Evolutionary conservation across 345 rosid species (phyloP), one percentile per base, ranked within the genome.

Genomic region (Raphanus raphanistrum): DNA sequence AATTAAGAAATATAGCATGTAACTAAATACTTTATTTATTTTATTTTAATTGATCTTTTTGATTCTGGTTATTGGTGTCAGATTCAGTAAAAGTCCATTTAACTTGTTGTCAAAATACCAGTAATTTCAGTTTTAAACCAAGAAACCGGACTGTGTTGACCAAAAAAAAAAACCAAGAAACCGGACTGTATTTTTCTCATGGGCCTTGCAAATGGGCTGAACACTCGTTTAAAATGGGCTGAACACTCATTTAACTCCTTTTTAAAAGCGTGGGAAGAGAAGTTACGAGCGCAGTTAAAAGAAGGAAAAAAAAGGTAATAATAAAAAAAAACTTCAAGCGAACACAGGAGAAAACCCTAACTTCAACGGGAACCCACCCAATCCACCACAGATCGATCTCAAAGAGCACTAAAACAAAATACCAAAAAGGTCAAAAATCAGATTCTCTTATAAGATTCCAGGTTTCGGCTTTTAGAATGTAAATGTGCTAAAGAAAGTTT

Each of bases 281-380:
- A 16, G 16, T 73, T 73, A 28, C 66, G 74, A 73, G 66, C 71
- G 71, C 31, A 15, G 4, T 50, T 67, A 16, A 27, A n/a, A 12
- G 4, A 6, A 10, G 1, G 26, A 13, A 6, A 7, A 7, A 8
- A 1, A 4, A 3, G 17, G 11, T 6, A 16, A 1, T 3, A 2
- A 32, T 31, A 28, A 13, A 36, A 63, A 63, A 33, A 12, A 35
- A 62, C 38, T 68, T 74, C 71, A 61, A 64, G 82, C 75, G 67
- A 74, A 79, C 54, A 29, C 38, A 17, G 69, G 3, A 63, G 76
- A 70, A 69, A 81, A 32, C 84, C 81, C 84, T 81, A 81, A 81
- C 75, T 81, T 63, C 78, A 68, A 76, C 81, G 78, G 81, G 74
- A 81, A 77, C 79, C 35, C 81, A 81, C 63, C 54, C 69, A 57